Base-by-base conservation (phyloP, 192 early-diverging fungal genomes). In the Coemansia pectinata region DNA sequence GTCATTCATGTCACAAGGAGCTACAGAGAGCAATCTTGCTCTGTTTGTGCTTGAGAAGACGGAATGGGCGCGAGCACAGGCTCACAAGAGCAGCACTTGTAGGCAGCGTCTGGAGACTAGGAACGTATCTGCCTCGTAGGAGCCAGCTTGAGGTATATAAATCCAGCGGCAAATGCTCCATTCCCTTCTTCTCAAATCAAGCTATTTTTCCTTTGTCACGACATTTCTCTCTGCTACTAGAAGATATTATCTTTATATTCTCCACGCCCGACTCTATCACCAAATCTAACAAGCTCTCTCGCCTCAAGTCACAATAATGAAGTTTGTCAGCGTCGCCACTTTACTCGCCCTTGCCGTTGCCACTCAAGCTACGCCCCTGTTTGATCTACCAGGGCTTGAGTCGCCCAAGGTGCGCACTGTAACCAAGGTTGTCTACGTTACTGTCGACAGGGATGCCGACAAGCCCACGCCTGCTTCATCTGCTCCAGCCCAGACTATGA, bases 321-420 rank as follows among this genome's bases (percentile, higher is more conserved):
- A 74, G 72, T 50, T 82, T 59, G 50, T 62, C 68, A 65, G 63
- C 47, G 33, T 73, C 40, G 80, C 73, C 36, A 65, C 74, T 62
- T 33, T 74, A 19, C 44, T 74, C 39, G 72, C 74, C 33, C 69
- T 82, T 41, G 74, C 75, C 48, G 75, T 62, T 40, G 67, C 67
- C 58, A 48, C 68, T 8, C 69, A 74, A 58, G 79, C 74, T 23
- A 65, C 69, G 4, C 79, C 74, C 21, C 40, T 41, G 15, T 34
- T 66, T 31, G 55, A 47, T 39, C 52, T 50, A 29, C 29, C 40
- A 2, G 33, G 12, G n/a, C 9, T 61, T 36, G 69, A 36, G 34
- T 39, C 17, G 29, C 39, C 55, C 40, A 50, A 33, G 27, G 5
- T 60, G 27, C 62, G 53, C 34, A 42, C 21, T 39, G 67, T 66